Evolutionary conservation across 495 filamentous ascomycete genomes (phyloP).

Genomic region (Pyrenopolyporus hunteri): DNA sequence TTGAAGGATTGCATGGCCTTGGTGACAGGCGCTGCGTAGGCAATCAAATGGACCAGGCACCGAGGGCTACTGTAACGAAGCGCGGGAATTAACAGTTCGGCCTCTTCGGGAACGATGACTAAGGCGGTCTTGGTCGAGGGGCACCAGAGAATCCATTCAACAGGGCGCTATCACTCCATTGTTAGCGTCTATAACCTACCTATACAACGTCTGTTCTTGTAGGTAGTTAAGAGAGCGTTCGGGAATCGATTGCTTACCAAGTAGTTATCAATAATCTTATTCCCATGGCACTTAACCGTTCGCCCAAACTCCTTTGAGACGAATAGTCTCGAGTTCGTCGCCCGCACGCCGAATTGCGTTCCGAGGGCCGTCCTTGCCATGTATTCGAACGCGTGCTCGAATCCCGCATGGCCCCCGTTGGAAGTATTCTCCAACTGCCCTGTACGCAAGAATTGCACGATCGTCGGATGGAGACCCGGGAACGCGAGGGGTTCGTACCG

Average conservation of each 20-base stretch:
- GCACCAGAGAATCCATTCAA: constrained; percentile 51
- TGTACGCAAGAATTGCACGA: constrained; percentile 37
- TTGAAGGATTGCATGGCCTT: constrained; percentile 61
- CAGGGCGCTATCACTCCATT: constrained; percentile 41
- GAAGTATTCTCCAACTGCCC: constrained; percentile 17
- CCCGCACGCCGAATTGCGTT: constrained; percentile 30
- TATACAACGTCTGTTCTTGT: neutral
- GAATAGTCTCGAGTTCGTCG: constrained; percentile 40
- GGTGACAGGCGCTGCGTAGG: constrained; percentile 61
- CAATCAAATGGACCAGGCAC: constrained; percentile 46
- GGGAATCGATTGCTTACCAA: constrained; percentile 30
- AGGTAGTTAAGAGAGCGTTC: neutral
- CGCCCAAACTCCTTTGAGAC: constrained; percentile 46
- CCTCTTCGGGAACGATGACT: constrained; percentile 63
- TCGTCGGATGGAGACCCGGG: constrained; percentile 42
- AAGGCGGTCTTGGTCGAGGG: constrained; percentile 46
- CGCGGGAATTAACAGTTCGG: constrained; percentile 52
- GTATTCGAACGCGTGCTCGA: constrained; percentile 38
- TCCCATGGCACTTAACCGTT: constrained; percentile 21
- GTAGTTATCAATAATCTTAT: constrained; percentile 36
- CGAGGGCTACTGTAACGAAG: constrained; percentile 32
- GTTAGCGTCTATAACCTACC: constrained; percentile 11
- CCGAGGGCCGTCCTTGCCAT: constrained; percentile 39
- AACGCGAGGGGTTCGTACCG: constrained; percentile 36
- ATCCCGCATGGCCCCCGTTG: neutral